These are phyloP conservation scores for Salvia miltiorrhiza DNA, from an alignment of 257 asterid species.

Conservation along the genomic window DNA sequence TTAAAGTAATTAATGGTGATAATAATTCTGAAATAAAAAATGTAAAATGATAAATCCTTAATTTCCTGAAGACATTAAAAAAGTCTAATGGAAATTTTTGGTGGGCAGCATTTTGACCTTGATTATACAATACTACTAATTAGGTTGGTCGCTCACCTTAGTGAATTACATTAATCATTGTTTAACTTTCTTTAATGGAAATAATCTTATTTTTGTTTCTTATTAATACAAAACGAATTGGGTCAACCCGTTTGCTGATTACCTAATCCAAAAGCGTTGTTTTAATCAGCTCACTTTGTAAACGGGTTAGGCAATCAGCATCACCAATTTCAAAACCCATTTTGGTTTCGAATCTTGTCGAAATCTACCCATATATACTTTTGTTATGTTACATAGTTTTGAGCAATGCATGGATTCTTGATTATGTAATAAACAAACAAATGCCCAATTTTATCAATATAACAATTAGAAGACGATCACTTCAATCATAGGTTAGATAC, in stretches of 20 bases:
- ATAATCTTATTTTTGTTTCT: not conserved
- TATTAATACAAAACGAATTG: not conserved
- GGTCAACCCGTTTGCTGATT: slow-evolving; percentile 9
- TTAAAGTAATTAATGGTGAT: not conserved
- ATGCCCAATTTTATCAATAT: no score
- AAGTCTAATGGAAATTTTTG: slow-evolving; percentile 13
- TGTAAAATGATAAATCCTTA: not conserved
- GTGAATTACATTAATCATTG: not conserved
- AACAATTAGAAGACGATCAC: not conserved
- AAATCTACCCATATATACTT: no score
- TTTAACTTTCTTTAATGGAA: no score
- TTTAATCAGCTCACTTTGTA: not conserved
- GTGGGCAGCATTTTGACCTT: slow-evolving; percentile 22
- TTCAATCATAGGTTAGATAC: not conserved
- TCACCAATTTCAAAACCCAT: not conserved
- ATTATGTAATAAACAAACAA: not conserved
- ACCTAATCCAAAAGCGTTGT: not conserved
- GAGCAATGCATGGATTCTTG: not conserved
- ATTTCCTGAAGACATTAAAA: not conserved
- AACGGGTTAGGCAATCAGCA: not conserved
- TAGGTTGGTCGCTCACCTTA: not conserved
- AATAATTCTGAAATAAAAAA: not conserved
- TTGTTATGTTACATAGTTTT: not conserved
- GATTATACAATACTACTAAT: not conserved
- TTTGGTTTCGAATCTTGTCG: not conserved